Base-by-base conservation (phyloP, 2,329 filamentous ascomycete species). In the Fusarium redolens region DNA sequence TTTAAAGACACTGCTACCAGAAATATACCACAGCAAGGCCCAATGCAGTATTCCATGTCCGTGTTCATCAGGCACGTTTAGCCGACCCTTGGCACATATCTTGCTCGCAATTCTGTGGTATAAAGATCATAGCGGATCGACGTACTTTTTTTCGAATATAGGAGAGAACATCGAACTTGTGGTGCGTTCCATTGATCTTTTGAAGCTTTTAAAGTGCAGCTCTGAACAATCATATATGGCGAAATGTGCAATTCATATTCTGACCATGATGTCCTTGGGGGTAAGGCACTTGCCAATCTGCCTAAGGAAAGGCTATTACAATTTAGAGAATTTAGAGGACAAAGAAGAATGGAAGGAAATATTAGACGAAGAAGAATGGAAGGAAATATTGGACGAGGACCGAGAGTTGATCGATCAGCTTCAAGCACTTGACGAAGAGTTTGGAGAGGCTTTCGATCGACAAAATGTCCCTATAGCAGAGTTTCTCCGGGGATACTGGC, bases 111-210 rank as follows among this genome's bases (percentile, higher is more conserved):
- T 37, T 8, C 13, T 31, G 0, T 12, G 3, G 7, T 9, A 4
- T 28, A 4, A 18, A 8, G 0, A 1, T 20, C 1, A 4, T 7
- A 8, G 6, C 1, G 9, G 11, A 0, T 17, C 3, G 14, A 25
- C 9, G 1, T 11, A 1, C 2, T 28, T 45, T 11, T 18, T 45
- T 28, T 0, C 5, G 17, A 28, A 13, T 4, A 14, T 30, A 5
- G 17, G 3, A 47, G 28, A 20, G 12, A 20, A 20, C 4, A 14
- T 48, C 3, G 12, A 31, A 28, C 4, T 33, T 25, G 31, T 52
- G 14, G 20, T 51, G 4, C 4, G 13, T 11, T n/a, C 10, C 0
- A 30, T 56, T 6, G 14, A 35, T 22, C 13, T 28, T 4, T 5
- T 44, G 0, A 9, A 25, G 15, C 15, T 44, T 7, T 8, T 6